phyloP scores from a whole-genome alignment of 2,329 filamentous ascomycete species.

The Cladosporium sp. region DNA sequence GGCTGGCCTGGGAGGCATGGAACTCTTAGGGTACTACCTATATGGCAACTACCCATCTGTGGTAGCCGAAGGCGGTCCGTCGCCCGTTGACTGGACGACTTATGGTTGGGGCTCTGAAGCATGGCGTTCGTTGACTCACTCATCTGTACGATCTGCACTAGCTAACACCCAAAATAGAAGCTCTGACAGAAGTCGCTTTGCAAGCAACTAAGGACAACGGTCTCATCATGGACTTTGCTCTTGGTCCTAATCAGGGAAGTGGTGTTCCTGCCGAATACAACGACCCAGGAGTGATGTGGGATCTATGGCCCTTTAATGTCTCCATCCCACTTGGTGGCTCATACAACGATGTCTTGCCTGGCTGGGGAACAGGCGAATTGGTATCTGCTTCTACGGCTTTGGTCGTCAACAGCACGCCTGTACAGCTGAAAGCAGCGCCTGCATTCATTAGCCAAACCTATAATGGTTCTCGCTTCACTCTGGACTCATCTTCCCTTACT shows the following conservation, averaged over 20 bases:
- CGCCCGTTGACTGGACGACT: constrained; percentile 39
- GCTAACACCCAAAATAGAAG: constrained; percentile 12
- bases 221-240: constrained; percentile 47
- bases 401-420: constrained; percentile 17
- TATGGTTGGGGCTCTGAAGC: constrained; percentile 45
- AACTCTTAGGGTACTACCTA: constrained; percentile 43
- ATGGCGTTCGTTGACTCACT: constrained; percentile 24
- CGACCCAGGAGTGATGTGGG: constrained; percentile 39
- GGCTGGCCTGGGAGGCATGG: constrained; percentile 42
- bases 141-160: neutral
- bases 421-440: constrained; percentile 21
- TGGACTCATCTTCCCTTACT: constrained; percentile 27
- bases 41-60: constrained; percentile 36
- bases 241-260: constrained; percentile 51
- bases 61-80: constrained; percentile 25
- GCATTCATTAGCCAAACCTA: constrained; percentile 19
- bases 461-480: constrained; percentile 28
- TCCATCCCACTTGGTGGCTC: constrained; percentile 32
- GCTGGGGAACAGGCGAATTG: constrained; percentile 41
- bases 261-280: constrained; percentile 44
- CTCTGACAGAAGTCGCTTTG: constrained; percentile 32
- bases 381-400: constrained; percentile 26
- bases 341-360: constrained; percentile 38
- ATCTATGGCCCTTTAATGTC: constrained; percentile 35
- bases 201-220: constrained; percentile 39